Base-by-base conservation (phyloP, 2,329 filamentous ascomycete genomes). In the Colletotrichum sp. region DNA sequence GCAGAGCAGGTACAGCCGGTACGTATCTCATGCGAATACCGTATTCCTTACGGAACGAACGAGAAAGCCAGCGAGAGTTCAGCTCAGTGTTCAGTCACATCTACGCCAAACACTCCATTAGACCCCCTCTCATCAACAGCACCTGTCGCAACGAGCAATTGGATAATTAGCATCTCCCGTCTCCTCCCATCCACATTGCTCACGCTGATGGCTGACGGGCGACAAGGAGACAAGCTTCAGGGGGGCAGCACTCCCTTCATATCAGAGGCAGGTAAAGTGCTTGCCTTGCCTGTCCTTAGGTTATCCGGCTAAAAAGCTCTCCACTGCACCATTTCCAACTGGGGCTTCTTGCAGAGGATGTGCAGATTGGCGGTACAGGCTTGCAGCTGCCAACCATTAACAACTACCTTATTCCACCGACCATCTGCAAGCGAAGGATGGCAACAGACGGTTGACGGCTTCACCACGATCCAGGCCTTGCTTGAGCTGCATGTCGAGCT, bases 401-500 rank as follows among this genome's bases (percentile, higher is more conserved):
- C 49, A 52, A 16, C 8, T 16, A n/a, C 44, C 28, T 68, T 52
- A 57, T 52, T 34, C 59, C 44, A 28, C 32, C 21, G 34, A 16
- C 39, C 64, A 21, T n/a, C 59, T 49, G 52, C 44, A 71, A 21
- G 44, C 44, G 44, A 49, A 49, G 44, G 44, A 15, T 28, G 36
- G 36, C 63, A 21, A 49, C 18, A 4, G 21, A 34, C 30, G 24
- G 39, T 52, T 32, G 28, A 34, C 30, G 32, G 57, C 52, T 44
- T 39, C 26, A 60, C 59, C 30, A 63, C 57, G 66, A 70, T 69
- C 71, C 71, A 73, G 71, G 32, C 66, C 71, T 44, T 70, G 32
- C 44, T 49, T 49, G 44, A 49, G 44, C 44, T 49, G 44, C 44
- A 21, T 49, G 18, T 49, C 10, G 21, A 39, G 32, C 60, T 39